Conservation (phyloP, 495 filamentous ascomycete species). For the Penicillium dipodomyicola region DNA sequence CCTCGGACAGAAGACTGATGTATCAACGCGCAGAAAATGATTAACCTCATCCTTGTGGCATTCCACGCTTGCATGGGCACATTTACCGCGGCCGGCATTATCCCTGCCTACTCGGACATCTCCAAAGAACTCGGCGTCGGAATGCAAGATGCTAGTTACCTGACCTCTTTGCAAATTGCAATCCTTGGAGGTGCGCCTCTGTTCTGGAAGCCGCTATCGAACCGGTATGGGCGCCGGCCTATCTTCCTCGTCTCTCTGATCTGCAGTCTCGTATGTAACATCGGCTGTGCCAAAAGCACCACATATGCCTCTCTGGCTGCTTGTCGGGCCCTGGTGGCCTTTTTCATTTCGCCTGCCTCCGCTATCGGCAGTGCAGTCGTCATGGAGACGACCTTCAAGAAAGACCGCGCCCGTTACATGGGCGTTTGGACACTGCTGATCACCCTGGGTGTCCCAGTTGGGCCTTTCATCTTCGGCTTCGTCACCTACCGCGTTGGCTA, state of each 20-base stretch:
- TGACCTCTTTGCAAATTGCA: conserved; percentile 51
- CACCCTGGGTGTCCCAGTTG: conserved; percentile 49
- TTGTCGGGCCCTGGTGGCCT: conserved; percentile 47
- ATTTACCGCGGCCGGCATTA: conserved; percentile 53
- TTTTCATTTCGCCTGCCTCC: conserved; percentile 54
- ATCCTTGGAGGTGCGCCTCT: conserved; percentile 49
- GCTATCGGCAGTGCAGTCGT: conserved; percentile 54
- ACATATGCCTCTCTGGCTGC: conserved; percentile 42
- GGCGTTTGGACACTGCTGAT: conserved; percentile 53
- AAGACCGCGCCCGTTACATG: conserved; percentile 51
- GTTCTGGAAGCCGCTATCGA: conserved; percentile 57
- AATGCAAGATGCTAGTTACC: conserved; percentile 46
- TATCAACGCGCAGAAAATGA: conserved; percentile 45
- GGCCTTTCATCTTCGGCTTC: conserved; percentile 50
- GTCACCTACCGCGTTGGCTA: conserved; percentile 43
- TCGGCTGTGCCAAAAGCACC: conserved; percentile 44
- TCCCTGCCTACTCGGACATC: conserved; percentile 50
- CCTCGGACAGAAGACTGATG: conserved; percentile 10
- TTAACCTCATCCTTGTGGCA: conserved; percentile 52
- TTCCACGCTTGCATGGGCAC: conserved; percentile 58
- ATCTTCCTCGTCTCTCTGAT: conserved; percentile 50
- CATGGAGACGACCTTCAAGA: conserved; percentile 50
- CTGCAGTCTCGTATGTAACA: conserved; percentile 43
- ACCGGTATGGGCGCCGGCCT: conserved; percentile 54
- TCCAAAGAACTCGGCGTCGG: conserved; percentile 39